These are phyloP conservation scores for Casaregolazyma suthepensis DNA, from an alignment of 1,139 yeast species.

Conservation along the genomic window DNA sequence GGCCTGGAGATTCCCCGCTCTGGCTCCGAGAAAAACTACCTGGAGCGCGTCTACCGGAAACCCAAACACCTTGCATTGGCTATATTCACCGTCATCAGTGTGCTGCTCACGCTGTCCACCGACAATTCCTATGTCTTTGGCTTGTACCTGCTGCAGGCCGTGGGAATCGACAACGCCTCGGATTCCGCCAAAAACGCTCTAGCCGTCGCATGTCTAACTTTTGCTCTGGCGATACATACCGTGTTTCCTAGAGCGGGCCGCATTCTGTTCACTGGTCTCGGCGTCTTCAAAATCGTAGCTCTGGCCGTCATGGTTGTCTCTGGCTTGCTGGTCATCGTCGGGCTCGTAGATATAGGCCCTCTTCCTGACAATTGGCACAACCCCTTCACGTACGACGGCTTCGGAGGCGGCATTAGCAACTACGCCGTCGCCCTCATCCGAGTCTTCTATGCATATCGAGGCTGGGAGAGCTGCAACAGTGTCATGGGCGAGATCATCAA, in stretches of 20 bases:
- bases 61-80: slow-evolving; percentile 65
- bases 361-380: slow-evolving; percentile 27
- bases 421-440: slow-evolving; percentile 50
- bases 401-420: slow-evolving; percentile 30
- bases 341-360: slow-evolving; percentile 19
- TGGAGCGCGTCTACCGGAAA: slow-evolving; percentile 58
- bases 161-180: slow-evolving; percentile 44
- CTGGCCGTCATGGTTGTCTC: slow-evolving; percentile 60
- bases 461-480: slow-evolving; percentile 73
- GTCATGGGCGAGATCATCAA: slow-evolving; percentile 72
- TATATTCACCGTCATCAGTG: slow-evolving; percentile 57
- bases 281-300: slow-evolving; percentile 63
- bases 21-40: slow-evolving; percentile 76
- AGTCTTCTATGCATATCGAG: slow-evolving; percentile 53
- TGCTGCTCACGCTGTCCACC: slow-evolving; percentile 75
- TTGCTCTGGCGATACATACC: slow-evolving; percentile 59
- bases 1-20: slow-evolving; percentile 73
- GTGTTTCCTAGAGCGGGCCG: slow-evolving; percentile 59
- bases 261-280: slow-evolving; percentile 57
- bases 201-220: slow-evolving; percentile 54
- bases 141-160: slow-evolving; percentile 52
- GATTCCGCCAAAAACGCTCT: slow-evolving; percentile 23
- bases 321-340: slow-evolving; percentile 45
- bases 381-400: slow-evolving; percentile 28
- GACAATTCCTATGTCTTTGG: slow-evolving; percentile 56